Percentiles rank a stretch among this genome's conserved stretches.
Conservation (phyloP, 2,329 filamentous ascomycete genomes). For the Penicillium sp. region DNA sequence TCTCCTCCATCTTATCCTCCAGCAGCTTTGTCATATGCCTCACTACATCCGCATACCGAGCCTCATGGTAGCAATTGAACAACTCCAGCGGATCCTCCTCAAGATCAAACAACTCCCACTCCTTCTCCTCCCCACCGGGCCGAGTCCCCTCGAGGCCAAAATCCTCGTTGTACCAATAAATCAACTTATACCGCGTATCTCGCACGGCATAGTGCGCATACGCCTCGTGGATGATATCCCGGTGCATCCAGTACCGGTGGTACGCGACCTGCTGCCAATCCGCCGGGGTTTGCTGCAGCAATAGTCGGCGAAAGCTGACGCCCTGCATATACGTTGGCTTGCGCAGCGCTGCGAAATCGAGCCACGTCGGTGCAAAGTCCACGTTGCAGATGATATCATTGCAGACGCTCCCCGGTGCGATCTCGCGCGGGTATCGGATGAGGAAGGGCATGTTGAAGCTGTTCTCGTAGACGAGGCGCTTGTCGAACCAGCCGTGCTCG, state of each 20-base stretch:
- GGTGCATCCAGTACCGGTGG: conserved; percentile 58
- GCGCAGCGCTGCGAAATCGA: conserved; percentile 46
- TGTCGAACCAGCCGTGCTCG: conserved; percentile 59
- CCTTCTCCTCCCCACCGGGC: conserved; percentile 43
- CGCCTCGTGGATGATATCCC: conserved; percentile 50
- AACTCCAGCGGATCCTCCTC: conserved; percentile 51
- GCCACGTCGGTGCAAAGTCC: conserved; percentile 53
- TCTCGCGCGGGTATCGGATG: conserved; percentile 47
- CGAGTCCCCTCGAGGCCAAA: conserved; percentile 48
- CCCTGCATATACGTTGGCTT: conserved; percentile 55
- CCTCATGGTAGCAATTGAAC: conserved; percentile 48
- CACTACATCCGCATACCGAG: conserved; percentile 40
- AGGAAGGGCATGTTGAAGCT: conserved; percentile 58
- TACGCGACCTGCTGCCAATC: conserved; percentile 55
- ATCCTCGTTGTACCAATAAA: conserved; percentile 56
- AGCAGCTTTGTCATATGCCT: conserved; percentile 43
- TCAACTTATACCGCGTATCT: conserved; percentile 54
- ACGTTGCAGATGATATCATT: conserved; percentile 55
- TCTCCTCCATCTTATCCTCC: conserved; percentile 53
- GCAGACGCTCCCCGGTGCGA: conserved; percentile 41
- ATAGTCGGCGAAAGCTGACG: conserved; percentile 41
- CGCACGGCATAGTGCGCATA: conserved; percentile 55
- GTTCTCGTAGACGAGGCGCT: conserved; percentile 59
- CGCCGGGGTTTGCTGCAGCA: conserved; percentile 39
- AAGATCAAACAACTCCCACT: conserved; percentile 57